Evolutionary conservation across 257 asterid genomes (phyloP).

Genomic region (Przewalskia tangutica): DNA sequence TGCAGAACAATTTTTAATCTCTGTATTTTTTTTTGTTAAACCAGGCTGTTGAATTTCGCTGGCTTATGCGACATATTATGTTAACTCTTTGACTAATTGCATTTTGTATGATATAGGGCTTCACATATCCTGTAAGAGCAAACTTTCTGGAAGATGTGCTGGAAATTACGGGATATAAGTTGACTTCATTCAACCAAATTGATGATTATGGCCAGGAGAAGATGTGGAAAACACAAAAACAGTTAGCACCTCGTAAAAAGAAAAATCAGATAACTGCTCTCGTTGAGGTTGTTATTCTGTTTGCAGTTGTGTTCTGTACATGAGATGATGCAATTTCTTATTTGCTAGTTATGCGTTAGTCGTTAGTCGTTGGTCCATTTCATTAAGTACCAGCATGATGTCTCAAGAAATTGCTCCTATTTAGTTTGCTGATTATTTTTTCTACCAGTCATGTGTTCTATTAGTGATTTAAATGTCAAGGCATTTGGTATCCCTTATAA

Average conservation of each 20-base stretch:
- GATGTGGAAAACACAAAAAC: constrained; percentile 93
- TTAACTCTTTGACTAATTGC: neutral
- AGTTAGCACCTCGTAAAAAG: constrained; percentile 76
- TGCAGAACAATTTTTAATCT: neutral
- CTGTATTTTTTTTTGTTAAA: neutral
- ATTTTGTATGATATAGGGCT: constrained; percentile 50
- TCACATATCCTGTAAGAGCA: constrained; percentile 85
- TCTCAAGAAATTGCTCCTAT: neutral
- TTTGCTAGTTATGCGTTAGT: neutral
- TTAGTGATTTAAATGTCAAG: neutral
- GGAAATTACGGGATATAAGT: constrained; percentile 84
- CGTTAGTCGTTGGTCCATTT: neutral
- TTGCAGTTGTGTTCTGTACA: neutral
- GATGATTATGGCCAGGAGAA: constrained; percentile 98
- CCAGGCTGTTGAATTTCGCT: neutral
- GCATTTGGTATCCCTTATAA: neutral
- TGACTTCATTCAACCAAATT: constrained; percentile 87
- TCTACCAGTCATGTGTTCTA: neutral
- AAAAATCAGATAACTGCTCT: constrained; percentile 80
- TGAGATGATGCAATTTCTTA: neutral
- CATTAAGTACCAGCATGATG: no score
- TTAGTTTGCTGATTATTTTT: neutral
- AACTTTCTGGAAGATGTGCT: constrained; percentile 88
- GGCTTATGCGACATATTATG: neutral
- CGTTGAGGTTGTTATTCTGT: constrained; percentile 61